Evolutionary conservation across 495 filamentous ascomycete species (phyloP), one percentile per base, ranked within the genome.

Genomic region (Alectoria sarmentosa): DNA sequence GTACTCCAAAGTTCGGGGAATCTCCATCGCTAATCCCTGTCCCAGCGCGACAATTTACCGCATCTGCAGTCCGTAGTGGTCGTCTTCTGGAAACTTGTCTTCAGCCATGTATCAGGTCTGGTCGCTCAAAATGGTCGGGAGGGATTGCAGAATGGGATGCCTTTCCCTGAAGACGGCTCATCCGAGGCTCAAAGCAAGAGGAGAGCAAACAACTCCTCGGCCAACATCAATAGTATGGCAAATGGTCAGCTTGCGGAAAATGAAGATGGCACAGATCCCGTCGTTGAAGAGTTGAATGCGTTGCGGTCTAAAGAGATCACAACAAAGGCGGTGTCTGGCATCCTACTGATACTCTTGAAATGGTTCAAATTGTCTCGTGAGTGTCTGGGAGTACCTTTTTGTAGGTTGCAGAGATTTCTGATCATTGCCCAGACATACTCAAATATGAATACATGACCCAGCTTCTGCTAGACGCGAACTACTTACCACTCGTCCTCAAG

Each of bases 391-490:
- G 1, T 41, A 17, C 38, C 4, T 39, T 2, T 36, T 41, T 8
- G 11, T 28, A 28, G n/a, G 32, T 21, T 58, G 1, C 23, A 21
- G 19, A 10, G 23, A 10, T 19, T 28, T 61, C 76, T 79, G 63
- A 82, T 75, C 39, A 66, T 37, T 55, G 19, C 9, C 23, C 65
- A 96, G 93, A 98, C 71, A 84, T 98, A 49, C 77, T 98, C 65
- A 96, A 96, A 73, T 96, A 92, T 67, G 94, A 98, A 75, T 98
- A 97, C 71, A 77, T 98, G 69, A 91, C 91, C 0, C 95, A 98
- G 74, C 83, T 98, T 0, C 78, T 98, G 13, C 80, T 98, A 26
- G 94, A 98, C 74, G 90, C 90, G 26, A 97, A 95, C 74, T 98
- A 96, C 71, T 78, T 98, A 21, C 94, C 94, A 1, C 76, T 98